These are phyloP conservation scores for Lachancea waltii DNA, from an alignment of 805 yeast genomes.

Conservation along the genomic window DNA sequence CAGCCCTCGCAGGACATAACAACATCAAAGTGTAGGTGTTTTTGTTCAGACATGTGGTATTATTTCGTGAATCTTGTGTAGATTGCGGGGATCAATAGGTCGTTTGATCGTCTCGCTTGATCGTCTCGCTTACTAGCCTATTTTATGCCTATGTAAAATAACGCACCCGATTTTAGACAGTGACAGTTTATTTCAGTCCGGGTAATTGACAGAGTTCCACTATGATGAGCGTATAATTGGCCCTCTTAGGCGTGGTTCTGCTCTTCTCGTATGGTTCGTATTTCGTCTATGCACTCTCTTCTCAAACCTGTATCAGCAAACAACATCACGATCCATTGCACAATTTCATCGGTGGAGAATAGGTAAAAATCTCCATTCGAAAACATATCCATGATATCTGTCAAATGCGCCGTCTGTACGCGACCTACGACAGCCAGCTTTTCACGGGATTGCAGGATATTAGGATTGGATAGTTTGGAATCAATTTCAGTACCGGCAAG, in stretches of 20 bases:
- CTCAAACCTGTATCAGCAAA: conserved; percentile 38
- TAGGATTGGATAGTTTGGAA: conserved; percentile 13
- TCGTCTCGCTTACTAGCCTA: too few relatives aligned
- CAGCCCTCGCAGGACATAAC: conserved; percentile 86
- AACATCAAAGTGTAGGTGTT: conserved; percentile 74
- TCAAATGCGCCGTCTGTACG: conserved; percentile 34
- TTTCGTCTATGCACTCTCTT: conserved; percentile 32
- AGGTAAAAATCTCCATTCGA: conserved; percentile 38
- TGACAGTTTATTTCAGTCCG: too few relatives aligned
- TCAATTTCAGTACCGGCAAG: conserved; percentile 25
- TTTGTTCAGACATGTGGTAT: conserved; percentile 38
- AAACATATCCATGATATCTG: conserved; percentile 37
- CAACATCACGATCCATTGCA: conserved; percentile 33
- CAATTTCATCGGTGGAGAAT: conserved; percentile 33
- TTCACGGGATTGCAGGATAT: conserved; percentile 24
- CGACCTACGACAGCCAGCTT: conserved; percentile 25
- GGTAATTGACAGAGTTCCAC: conserved; percentile 1
- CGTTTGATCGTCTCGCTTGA: too few relatives aligned
- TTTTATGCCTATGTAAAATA: not conserved
- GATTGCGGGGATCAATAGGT: not conserved
- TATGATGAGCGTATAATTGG: not conserved
- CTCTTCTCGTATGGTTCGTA: conserved; percentile 43
- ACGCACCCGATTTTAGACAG: conserved; percentile 6
- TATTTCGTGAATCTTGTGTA: not conserved
- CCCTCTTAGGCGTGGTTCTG: not conserved